These are phyloP conservation scores for Globisporangium orthogonon DNA, from an alignment of 352 stramenopile genomes.

Conservation along the genomic window DNA sequence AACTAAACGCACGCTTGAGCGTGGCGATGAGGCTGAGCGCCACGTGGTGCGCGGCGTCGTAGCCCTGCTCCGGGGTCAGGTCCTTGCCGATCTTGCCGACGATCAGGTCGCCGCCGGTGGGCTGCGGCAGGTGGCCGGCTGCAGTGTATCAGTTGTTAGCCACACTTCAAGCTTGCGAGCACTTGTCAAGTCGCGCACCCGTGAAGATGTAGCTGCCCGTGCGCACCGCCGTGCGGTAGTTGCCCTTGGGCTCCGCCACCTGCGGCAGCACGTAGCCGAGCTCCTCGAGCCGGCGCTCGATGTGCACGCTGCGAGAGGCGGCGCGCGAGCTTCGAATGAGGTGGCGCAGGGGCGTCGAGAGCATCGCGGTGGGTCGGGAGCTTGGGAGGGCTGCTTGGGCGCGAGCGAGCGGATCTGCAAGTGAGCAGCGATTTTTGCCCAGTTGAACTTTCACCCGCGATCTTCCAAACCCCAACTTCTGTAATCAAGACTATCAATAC, in stretches of 20 bases:
- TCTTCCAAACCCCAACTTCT: neutral
- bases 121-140: slow-evolving; percentile 66
- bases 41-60: slow-evolving; percentile 71
- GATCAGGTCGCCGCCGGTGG: slow-evolving; percentile 48
- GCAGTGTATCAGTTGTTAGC: neutral
- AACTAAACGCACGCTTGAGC: slow-evolving; percentile 52
- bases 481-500: neutral
- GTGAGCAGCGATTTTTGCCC: neutral
- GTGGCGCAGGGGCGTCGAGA: slow-evolving; percentile 23
- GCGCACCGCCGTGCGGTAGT: slow-evolving; percentile 56
- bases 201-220: slow-evolving; percentile 74
- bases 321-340: slow-evolving; percentile 14
- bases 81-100: slow-evolving; percentile 79
- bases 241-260: slow-evolving; percentile 61
- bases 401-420: neutral
- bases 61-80: slow-evolving; percentile 77
- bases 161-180: slow-evolving; percentile 25
- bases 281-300: slow-evolving; percentile 56
- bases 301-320: slow-evolving; percentile 58
- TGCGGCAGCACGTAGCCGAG: slow-evolving; percentile 64
- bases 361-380: slow-evolving; percentile 3
- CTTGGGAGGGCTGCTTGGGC: neutral
- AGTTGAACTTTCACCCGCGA: neutral
- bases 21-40: slow-evolving; percentile 84
- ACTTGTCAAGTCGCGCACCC: slow-evolving; percentile 62